Conservation (phyloP, 345 rosid genomes). For the Gossypium australe region DNA sequence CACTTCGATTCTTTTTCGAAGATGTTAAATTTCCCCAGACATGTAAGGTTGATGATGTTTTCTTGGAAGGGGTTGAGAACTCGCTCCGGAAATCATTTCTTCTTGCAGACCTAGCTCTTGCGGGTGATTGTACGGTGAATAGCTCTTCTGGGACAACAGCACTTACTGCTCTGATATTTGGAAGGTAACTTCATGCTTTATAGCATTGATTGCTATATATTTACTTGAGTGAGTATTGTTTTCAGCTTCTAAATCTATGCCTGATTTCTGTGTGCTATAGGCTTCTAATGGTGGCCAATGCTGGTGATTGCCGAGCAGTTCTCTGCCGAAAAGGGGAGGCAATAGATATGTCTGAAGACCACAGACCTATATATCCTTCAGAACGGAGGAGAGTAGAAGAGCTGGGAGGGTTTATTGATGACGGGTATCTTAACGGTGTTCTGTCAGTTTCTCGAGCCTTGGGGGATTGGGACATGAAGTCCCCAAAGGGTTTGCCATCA, state of each 20-base stretch:
- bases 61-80: constrained; percentile 45
- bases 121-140: constrained; percentile 49
- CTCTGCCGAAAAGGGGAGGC: constrained; percentile 72
- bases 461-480: constrained; percentile 92
- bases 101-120: constrained; percentile 67
- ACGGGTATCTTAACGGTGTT: constrained; percentile 67
- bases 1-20: constrained; percentile 44
- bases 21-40: constrained; percentile 56
- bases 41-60: constrained; percentile 37
- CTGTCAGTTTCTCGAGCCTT: constrained; percentile 76
- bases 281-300: constrained; percentile 73
- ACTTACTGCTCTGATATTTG: constrained; percentile 59
- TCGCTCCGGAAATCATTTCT: constrained; percentile 59
- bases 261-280: constrained; percentile 25
- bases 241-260: neutral
- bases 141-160: constrained; percentile 84
- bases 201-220: neutral
- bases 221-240: neutral
- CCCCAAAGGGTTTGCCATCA: constrained; percentile 46
- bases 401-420: constrained; percentile 55
- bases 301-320: constrained; percentile 86
- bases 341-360: constrained; percentile 77
- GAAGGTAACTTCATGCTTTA: constrained; percentile 37
- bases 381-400: constrained; percentile 63
- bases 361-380: constrained; percentile 51